A percentile compares a stretch with the other conserved stretches of the same genome.
These are phyloP conservation scores for Kingdonia uniflora DNA, from an alignment of 164 flowering plant species.

Conservation along the genomic window DNA sequence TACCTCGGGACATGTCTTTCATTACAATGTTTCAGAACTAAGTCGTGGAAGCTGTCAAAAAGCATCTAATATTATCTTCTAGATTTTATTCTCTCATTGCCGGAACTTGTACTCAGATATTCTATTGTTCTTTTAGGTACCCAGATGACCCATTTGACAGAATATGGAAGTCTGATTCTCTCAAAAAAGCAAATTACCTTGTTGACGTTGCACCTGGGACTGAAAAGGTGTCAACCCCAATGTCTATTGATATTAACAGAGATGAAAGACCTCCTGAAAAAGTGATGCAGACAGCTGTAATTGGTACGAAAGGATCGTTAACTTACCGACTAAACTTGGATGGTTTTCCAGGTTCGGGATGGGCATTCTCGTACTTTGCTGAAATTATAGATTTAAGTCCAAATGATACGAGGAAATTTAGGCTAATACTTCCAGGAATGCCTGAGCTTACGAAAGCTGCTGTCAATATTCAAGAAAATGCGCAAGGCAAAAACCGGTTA, in stretches of 20 bases:
- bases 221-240: constrained; percentile 52
- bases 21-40: too few species aligned
- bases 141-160: constrained; percentile 98
- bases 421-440: constrained; percentile 57
- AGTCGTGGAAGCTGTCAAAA: too few species aligned
- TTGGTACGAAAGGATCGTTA: constrained; percentile 72
- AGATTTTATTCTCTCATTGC: too few species aligned
- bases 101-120: not conserved
- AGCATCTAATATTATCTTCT: too few species aligned
- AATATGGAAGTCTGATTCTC: constrained; percentile 85
- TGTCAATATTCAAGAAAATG: constrained; percentile 92
- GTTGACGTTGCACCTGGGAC: constrained; percentile 97
- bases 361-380: constrained; percentile 91
- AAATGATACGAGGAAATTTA: constrained; percentile 59
- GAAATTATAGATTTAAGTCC: constrained; percentile 85
- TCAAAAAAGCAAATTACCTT: constrained; percentile 82
- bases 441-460: constrained; percentile 61
- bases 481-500: constrained; percentile 70
- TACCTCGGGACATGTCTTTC: too few species aligned
- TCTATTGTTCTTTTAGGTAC: constrained; percentile 45
- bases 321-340: constrained; percentile 87
- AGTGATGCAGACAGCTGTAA: constrained; percentile 99
- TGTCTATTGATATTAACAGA: constrained; percentile 43
- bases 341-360: constrained; percentile 90
- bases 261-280: constrained; percentile 78